These are phyloP conservation scores for Tephrocybe sp. DNA, from an alignment of 768 basidiomycete species.

Conservation along the genomic window DNA sequence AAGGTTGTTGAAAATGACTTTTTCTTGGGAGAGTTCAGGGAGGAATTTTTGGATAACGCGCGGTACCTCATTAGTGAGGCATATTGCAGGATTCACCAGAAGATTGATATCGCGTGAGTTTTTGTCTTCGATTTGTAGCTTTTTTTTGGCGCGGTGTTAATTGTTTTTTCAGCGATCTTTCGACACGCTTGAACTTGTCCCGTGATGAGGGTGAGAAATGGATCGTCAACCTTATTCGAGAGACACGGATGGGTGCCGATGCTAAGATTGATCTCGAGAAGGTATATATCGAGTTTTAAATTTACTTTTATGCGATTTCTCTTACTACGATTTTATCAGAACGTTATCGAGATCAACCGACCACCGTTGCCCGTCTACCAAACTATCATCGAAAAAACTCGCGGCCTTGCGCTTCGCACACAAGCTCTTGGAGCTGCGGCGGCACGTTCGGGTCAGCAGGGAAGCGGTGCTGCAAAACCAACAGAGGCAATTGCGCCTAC, in stretches of 20 bases:
- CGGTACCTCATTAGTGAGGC: constrained; percentile 95
- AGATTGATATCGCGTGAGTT: constrained; percentile 79
- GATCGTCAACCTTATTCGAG: constrained; percentile 98
- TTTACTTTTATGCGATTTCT: neutral
- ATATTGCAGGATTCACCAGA: constrained; percentile 95
- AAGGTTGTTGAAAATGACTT: constrained; percentile 88
- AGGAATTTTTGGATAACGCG: constrained; percentile 96
- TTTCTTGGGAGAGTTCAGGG: constrained; percentile 87
- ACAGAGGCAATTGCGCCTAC: constrained; percentile 17
- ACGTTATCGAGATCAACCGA: constrained; percentile 94
- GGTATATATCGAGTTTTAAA: constrained; percentile 37
- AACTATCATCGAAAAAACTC: constrained; percentile 92
- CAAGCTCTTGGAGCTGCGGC: constrained; percentile 83
- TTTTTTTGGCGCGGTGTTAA: neutral
- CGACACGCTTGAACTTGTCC: constrained; percentile 90
- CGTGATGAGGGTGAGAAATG: constrained; percentile 97
- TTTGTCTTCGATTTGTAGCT: neutral
- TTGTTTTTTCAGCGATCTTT: constrained; percentile 65
- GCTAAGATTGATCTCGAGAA: constrained; percentile 98
- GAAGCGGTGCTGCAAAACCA: constrained; percentile 12
- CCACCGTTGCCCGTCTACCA: constrained; percentile 90
- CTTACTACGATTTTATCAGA: constrained; percentile 41
- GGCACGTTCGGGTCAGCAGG: constrained; percentile 30
- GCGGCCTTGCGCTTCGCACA: constrained; percentile 86
- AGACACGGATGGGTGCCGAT: constrained; percentile 94